phyloP scores from a whole-genome alignment of 306 rosid species.

The Vachellia collinsii region DNA sequence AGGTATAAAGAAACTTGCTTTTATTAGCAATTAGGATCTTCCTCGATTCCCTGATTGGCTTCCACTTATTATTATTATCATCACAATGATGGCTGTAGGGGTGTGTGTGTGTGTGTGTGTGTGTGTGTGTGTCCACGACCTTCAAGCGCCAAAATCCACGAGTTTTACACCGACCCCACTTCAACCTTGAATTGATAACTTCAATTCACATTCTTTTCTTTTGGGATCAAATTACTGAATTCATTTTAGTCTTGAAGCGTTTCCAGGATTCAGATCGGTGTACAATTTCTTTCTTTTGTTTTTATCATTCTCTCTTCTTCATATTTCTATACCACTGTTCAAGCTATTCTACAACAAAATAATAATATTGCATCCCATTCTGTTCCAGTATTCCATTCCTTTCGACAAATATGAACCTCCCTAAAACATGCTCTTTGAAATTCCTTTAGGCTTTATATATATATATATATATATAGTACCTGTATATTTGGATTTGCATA shows the following conservation, averaged over 20 bases:
- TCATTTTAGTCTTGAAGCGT: background rate
- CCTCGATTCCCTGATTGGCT: constrained; percentile 32
- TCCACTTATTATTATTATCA: constrained; percentile 17
- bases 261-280: background rate
- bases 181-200: background rate
- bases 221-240: background rate
- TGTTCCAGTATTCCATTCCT: too few relatives aligned
- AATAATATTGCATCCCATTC: too few relatives aligned
- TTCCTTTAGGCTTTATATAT: too few relatives aligned
- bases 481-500: too few relatives aligned
- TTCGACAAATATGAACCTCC: too few relatives aligned
- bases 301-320: too few relatives aligned
- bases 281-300: too few relatives aligned
- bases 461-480: too few relatives aligned
- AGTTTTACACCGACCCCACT: constrained; percentile 30
- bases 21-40: constrained; percentile 22
- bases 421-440: too few relatives aligned
- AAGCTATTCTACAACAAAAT: too few relatives aligned
- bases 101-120: too few relatives aligned
- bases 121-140: background rate
- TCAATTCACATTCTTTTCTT: background rate
- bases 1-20: constrained; percentile 26
- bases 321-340: too few relatives aligned
- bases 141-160: constrained; percentile 43
- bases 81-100: constrained; percentile 30